phyloP scores from a whole-genome alignment of 306 rosid species.

The Luffa acutangula region DNA sequence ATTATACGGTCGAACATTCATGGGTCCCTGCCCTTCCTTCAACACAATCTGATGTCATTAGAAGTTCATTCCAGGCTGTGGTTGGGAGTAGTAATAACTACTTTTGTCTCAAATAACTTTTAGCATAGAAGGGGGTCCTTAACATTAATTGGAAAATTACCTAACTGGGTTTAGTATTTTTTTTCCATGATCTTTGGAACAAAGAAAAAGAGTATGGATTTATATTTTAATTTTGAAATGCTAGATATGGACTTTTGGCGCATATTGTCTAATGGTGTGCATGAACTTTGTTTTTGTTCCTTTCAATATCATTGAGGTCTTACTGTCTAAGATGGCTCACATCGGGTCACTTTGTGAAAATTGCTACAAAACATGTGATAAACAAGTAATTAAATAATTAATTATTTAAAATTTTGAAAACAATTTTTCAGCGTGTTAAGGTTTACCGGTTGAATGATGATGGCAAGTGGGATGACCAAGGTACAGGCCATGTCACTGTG shows the following conservation, averaged over 20 bases:
- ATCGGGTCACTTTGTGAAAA: neutral
- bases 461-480: constrained; percentile 98
- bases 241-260: neutral
- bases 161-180: neutral
- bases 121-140: neutral
- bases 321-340: neutral
- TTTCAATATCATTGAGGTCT: neutral
- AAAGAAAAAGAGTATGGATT: neutral
- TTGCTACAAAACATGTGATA: neutral
- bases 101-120: neutral
- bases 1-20: too few species aligned
- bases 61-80: neutral
- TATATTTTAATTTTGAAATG: neutral
- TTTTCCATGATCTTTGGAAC: too few species aligned
- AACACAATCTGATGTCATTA: neutral
- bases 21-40: too few species aligned
- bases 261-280: neutral
- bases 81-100: neutral
- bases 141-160: neutral
- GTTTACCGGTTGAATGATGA: constrained; percentile 81
- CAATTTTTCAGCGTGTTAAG: constrained; percentile 76
- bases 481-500: constrained; percentile 84
- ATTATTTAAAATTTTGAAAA: neutral
- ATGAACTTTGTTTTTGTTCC: neutral
- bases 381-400: neutral